Evolutionary conservation across 306 rosid genomes (phyloP).

Genomic region (Macrotyloma uniflorum): DNA sequence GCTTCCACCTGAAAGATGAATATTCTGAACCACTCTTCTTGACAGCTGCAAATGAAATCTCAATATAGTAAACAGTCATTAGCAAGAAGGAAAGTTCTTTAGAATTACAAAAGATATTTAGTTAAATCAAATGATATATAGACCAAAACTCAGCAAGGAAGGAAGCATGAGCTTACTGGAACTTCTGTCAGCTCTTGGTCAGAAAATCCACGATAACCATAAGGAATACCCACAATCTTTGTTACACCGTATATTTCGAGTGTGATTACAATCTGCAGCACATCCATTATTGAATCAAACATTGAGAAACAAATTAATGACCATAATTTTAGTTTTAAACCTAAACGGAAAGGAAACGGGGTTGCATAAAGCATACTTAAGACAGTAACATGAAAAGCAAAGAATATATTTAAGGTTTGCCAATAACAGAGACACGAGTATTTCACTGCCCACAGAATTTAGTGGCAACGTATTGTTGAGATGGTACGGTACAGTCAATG

Average conservation of each 20-base stretch:
- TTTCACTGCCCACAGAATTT: conserved; percentile 5
- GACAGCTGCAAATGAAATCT: conserved; percentile 67
- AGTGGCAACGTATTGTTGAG: neutral
- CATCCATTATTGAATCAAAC: conserved; percentile 34
- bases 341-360: neutral
- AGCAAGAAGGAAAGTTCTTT: neutral
- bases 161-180: conserved; percentile 57
- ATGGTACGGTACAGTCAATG: neutral
- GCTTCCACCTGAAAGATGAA: conserved; percentile 99
- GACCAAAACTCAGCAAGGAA: conserved; percentile 26
- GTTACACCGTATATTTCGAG: conserved; percentile 96
- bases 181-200: conserved; percentile 76
- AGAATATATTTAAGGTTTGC: conserved; percentile 5
- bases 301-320: conserved; percentile 20
- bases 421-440: neutral
- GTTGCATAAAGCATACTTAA: neutral
- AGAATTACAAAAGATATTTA: neutral
- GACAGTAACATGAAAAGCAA: neutral
- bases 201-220: conserved; percentile 93
- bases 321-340: conserved; percentile 15
- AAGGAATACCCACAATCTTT: conserved; percentile 92
- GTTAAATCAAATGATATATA: conserved; percentile 5
- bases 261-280: conserved; percentile 90
- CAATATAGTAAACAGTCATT: conserved; percentile 19
- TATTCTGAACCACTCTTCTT: conserved; percentile 89